Percentiles rank a stretch among this genome's conserved stretches.
Evolutionary conservation across 306 rosid species (phyloP).

Genomic region (Fragaria vesca): DNA sequence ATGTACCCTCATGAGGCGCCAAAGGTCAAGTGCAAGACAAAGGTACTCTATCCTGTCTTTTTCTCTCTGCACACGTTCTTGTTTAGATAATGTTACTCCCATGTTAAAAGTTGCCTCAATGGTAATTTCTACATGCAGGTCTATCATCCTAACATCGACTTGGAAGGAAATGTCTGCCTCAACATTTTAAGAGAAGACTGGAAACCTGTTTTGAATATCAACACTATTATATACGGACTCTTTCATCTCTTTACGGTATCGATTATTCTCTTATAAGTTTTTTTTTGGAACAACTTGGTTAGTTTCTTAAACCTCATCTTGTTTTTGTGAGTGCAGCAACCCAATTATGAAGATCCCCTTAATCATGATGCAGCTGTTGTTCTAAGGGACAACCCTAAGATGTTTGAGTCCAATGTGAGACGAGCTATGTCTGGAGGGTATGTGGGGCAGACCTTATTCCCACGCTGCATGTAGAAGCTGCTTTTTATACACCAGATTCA

Average conservation of each 20-base stretch:
- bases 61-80: neutral
- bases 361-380: conserved; percentile 59
- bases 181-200: conserved; percentile 61
- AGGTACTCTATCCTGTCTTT: conserved; percentile 32
- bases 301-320: neutral
- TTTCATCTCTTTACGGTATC: conserved; percentile 58
- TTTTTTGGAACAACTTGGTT: neutral
- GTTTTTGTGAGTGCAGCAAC: conserved; percentile 35
- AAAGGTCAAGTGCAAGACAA: conserved; percentile 64
- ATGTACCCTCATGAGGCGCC: conserved; percentile 65
- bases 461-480: conserved; percentile 41
- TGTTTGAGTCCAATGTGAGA: conserved; percentile 55
- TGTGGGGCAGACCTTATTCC: conserved; percentile 49
- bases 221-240: conserved; percentile 51
- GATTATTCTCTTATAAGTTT: neutral
- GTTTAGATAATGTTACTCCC: neutral
- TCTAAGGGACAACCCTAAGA: conserved; percentile 50
- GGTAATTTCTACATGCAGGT: conserved; percentile 37
- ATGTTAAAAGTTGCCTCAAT: neutral
- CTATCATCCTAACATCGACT: conserved; percentile 65
- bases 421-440: conserved; percentile 65
- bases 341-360: conserved; percentile 52
- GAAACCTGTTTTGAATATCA: conserved; percentile 53
- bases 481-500: conserved; percentile 22
- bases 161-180: conserved; percentile 71